Base-by-base conservation (phyloP, 2,329 filamentous ascomycete species). In the Curvularia hawaiiensis region DNA sequence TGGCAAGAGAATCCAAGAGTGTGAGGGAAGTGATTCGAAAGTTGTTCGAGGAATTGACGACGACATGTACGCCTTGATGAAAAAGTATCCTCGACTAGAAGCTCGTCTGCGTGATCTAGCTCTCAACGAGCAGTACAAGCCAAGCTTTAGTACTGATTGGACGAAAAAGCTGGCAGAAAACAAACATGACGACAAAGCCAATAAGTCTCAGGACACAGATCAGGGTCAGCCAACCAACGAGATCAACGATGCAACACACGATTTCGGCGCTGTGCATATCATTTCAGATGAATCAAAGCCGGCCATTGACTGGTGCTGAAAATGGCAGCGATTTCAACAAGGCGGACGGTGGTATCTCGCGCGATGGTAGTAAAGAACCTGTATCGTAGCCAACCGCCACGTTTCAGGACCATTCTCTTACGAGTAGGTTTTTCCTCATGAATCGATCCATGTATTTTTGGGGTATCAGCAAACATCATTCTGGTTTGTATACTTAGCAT, bases 81-180 rank as follows among this genome's bases (percentile, higher is more conserved):
- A 60, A 6, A 14, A 30, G n/a, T 7, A 60, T 14, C 58, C 54
- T 1, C 24, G 39, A 4, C 52, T 65, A 7, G 51, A 54, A 26
- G 55, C 55, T 4, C 61, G 61, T 9, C 46, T 64, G 14, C 50
- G 58, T 10, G 52, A 65, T 35, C 18, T 45, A 3, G 46, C 52
- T 3, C 24, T 59, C 18, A 68, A 66, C 16, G 59, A 68, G 16
- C 30, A 38, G 22, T 38, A 51, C 22, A 50, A 35, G 9, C 63
- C 61, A 16, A 22, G 20, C 10, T 64, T 64, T 35, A 50, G 52
- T 16, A 61, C 57, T 0, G 22, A 56, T n/a, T 64, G 61, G 63
- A 59, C 46, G 0, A 35, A 28, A 3, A 31, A 12, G 3, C 1
- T 58, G 3, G 0, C 12, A 12, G 26, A 44, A 24, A 40, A 3